A percentile compares a stretch with the other conserved stretches of the same genome.
These are phyloP conservation scores for Craterostigma plantagineum DNA, from an alignment of 257 asterid genomes.

Conservation along the genomic window DNA sequence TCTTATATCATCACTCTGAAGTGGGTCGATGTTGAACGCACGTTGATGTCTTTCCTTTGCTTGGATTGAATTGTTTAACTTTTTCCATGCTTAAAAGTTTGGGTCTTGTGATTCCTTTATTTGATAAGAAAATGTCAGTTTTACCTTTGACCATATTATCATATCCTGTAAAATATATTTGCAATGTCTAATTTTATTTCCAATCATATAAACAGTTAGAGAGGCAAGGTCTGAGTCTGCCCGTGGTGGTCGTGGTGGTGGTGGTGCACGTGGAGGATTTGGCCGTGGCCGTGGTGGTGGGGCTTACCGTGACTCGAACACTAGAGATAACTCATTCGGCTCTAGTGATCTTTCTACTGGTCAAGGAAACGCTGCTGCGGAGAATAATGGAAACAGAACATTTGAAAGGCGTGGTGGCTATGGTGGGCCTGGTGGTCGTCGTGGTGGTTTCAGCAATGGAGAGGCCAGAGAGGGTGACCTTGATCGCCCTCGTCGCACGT, in stretches of 20 bases:
- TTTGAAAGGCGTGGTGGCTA: slow-evolving; percentile 41
- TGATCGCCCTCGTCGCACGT: slow-evolving; percentile 24
- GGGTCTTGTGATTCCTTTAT: no score
- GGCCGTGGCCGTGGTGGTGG: slow-evolving; percentile 28
- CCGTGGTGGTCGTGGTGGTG: slow-evolving; percentile 27
- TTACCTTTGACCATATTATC: no score
- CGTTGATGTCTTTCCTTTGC: no score
- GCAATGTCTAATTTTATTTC: no score
- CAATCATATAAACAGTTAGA: slow-evolving; percentile 38
- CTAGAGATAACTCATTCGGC: slow-evolving; percentile 21
- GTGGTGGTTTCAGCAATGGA: slow-evolving; percentile 55
- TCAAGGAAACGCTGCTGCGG: slow-evolving; percentile 13
- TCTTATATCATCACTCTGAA: no score
- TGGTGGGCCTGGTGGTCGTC: slow-evolving; percentile 32
- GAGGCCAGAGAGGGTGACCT: slow-evolving; percentile 37
- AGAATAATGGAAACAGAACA: slow-evolving; percentile 31
- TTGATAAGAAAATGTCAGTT: no score
- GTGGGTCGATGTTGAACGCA: no score
- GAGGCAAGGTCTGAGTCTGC: slow-evolving; percentile 41
- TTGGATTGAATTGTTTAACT: no score
- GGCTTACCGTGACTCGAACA: slow-evolving; percentile 30
- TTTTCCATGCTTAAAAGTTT: no score
- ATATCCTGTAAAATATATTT: no score
- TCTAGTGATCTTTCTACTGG: no score
- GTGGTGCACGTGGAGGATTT: slow-evolving; percentile 18